Evolutionary conservation across 2,329 filamentous ascomycete genomes (phyloP).

Genomic region (Plectosphaerella sp.): DNA sequence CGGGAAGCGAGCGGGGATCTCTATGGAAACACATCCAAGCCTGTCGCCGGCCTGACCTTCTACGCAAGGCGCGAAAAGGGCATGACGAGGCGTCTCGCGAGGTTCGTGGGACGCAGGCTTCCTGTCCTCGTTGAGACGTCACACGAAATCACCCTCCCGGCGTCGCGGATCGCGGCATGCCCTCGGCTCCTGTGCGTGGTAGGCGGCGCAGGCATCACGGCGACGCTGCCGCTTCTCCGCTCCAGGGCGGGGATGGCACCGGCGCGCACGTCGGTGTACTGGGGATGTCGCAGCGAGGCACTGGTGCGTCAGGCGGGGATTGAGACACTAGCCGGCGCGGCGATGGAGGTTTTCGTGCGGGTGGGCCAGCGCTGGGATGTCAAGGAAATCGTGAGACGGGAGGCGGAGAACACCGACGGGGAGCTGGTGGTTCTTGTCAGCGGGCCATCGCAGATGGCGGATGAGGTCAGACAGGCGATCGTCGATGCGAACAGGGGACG

Average conservation of each 20-base stretch:
- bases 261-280: constrained; percentile 3
- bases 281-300: constrained; percentile 4
- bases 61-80: constrained; percentile 7
- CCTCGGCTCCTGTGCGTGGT: not conserved
- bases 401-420: not conserved
- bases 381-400: constrained; percentile 3
- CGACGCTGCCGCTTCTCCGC: constrained; percentile 2
- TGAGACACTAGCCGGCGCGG: not conserved
- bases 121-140: not conserved
- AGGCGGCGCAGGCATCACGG: not conserved
- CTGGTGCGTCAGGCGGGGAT: constrained; percentile 3
- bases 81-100: constrained; percentile 3
- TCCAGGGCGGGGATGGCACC: not conserved
- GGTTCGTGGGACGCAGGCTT: not conserved
- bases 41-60: constrained; percentile 3
- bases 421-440: constrained; percentile 11
- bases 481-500: constrained; percentile 4
- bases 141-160: not conserved
- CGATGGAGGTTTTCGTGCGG: not conserved
- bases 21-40: not conserved
- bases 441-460: constrained; percentile 12
- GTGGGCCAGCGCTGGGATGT: constrained; percentile 4
- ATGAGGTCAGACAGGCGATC: constrained; percentile 11
- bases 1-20: constrained; percentile 3
- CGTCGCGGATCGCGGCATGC: not conserved